phyloP scores from a whole-genome alignment of 345 rosid species.

The Luvunga scandens region DNA sequence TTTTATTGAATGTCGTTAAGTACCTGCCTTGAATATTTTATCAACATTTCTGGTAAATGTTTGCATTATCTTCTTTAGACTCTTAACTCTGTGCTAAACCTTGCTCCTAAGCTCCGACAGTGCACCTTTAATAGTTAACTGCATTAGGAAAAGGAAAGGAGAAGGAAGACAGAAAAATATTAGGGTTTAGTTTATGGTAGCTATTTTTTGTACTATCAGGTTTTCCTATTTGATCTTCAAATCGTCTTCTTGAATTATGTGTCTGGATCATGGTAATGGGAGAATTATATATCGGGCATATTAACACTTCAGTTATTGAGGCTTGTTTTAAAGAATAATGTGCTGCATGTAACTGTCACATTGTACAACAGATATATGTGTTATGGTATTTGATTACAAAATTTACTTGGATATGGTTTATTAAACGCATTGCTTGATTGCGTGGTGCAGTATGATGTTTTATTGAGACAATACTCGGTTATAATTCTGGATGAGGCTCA shows the following conservation, averaged over 20 bases:
- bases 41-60: neutral
- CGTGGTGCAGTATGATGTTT: conserved; percentile 67
- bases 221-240: neutral
- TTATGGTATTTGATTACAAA: neutral
- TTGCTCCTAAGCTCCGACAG: neutral
- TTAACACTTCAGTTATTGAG: neutral
- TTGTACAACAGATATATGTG: neutral
- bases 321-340: neutral
- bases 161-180: neutral
- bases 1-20: neutral
- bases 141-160: neutral
- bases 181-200: neutral
- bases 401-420: neutral
- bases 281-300: neutral
- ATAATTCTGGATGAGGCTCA: conserved; percentile 92
- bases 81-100: neutral
- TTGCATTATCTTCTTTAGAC: neutral
- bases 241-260: neutral
- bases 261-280: neutral
- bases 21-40: neutral
- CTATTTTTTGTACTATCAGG: neutral
- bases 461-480: conserved; percentile 78
- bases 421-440: neutral
- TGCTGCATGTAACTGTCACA: neutral
- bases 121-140: neutral